These are phyloP conservation scores for Novymonas esmeraldas DNA, from an alignment of 208 protist genomes.

Conservation along the genomic window DNA sequence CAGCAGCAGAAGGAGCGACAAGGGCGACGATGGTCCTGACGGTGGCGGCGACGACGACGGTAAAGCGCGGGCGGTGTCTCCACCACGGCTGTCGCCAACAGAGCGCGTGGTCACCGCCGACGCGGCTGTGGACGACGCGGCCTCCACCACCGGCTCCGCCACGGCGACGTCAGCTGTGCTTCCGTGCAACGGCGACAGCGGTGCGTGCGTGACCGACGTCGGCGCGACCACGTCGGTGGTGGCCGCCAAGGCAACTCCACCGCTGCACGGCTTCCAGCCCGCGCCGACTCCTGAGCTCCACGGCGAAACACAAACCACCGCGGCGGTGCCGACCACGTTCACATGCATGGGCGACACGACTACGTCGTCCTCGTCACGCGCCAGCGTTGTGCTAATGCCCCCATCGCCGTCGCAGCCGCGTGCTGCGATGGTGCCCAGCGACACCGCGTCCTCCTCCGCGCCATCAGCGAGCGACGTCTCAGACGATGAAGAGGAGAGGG, in stretches of 20 bases:
- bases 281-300: constrained; percentile 5
- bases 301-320: constrained; percentile 24
- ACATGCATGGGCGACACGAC: constrained; percentile 13
- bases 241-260: neutral
- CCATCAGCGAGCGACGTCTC: neutral
- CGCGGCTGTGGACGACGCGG: too few relatives aligned
- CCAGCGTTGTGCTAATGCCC: constrained; percentile 24
- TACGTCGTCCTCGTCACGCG: constrained; percentile 11
- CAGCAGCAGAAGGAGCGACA: neutral
- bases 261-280: neutral
- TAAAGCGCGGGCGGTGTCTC: neutral
- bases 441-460: neutral
- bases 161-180: neutral
- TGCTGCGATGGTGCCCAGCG: neutral
- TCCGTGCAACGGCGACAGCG: neutral
- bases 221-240: neutral
- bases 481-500: too few relatives aligned
- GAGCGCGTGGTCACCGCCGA: too few relatives aligned
- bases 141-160: neutral
- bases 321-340: constrained; percentile 5
- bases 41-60: neutral
- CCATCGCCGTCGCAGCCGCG: constrained; percentile 33
- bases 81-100: too few relatives aligned
- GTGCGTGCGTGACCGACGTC: neutral
- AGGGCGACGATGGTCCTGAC: neutral